A percentile compares a stretch with the other conserved stretches of the same genome.
phyloP scores from a whole-genome alignment of 2,329 filamentous ascomycete species.

The Paecilomyces sp. region DNA sequence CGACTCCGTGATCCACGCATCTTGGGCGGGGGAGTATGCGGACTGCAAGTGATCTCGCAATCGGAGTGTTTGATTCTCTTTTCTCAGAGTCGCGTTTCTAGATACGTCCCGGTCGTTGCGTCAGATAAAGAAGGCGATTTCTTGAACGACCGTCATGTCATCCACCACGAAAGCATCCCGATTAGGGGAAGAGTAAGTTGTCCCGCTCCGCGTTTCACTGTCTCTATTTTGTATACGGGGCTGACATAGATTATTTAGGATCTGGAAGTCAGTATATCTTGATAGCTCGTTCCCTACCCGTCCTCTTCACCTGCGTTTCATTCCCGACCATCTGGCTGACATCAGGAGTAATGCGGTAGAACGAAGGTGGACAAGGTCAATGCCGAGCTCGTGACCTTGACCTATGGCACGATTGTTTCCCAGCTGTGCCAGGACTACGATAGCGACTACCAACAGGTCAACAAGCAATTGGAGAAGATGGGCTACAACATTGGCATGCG shows the following conservation, averaged over 20 bases:
- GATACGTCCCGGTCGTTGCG: not conserved
- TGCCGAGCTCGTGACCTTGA: slow-evolving; percentile 92
- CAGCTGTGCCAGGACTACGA: slow-evolving; percentile 97
- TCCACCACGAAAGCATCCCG: slow-evolving; percentile 60
- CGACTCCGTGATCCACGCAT: slow-evolving; percentile 9
- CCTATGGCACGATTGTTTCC: slow-evolving; percentile 94
- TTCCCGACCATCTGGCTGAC: not conserved
- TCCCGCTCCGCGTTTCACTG: not conserved
- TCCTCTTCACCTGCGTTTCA: not conserved
- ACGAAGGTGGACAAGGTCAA: slow-evolving; percentile 97
- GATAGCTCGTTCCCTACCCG: not conserved
- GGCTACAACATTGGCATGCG: slow-evolving; percentile 97
- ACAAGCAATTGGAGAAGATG: slow-evolving; percentile 98
- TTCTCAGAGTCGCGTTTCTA: not conserved
- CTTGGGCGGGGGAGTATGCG: slow-evolving; percentile 12
- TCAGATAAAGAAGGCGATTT: not conserved
- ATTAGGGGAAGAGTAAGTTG: slow-evolving; percentile 66
- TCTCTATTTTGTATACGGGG: slow-evolving; percentile 2
- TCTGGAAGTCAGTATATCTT: slow-evolving; percentile 73
- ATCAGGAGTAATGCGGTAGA: slow-evolving; percentile 41
- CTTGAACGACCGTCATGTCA: slow-evolving; percentile 38
- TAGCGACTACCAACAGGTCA: slow-evolving; percentile 87
- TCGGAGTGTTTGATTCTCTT: not conserved
- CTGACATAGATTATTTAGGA: slow-evolving; percentile 47
- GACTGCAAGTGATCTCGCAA: not conserved